A percentile compares a stretch with the other conserved stretches of the same genome.
These are phyloP conservation scores for Hyphopichia wangnamkhiaoensis DNA, from an alignment of 1,139 yeast species.

Conservation along the genomic window DNA sequence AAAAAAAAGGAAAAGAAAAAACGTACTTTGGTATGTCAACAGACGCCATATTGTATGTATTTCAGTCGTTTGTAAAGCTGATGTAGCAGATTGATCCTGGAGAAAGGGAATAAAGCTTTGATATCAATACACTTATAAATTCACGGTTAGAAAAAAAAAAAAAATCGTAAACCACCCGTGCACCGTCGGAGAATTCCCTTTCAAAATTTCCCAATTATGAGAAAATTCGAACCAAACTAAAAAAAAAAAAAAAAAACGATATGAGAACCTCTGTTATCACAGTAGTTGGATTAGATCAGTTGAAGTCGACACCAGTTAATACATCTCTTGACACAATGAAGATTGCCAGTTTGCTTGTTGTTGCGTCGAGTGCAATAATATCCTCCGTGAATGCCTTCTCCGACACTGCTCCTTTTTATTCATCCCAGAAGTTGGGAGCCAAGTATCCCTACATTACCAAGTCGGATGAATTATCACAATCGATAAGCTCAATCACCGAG, in stretches of 20 bases:
- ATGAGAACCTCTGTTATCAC: no score
- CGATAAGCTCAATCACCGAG: slow-evolving; percentile 15
- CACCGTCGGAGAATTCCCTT: slow-evolving; percentile 4
- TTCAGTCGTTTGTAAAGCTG: background rate
- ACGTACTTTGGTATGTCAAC: slow-evolving; percentile 65
- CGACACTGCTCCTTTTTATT: slow-evolving; percentile 33
- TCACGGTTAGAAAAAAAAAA: no score
- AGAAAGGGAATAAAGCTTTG: no score
- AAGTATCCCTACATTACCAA: slow-evolving; percentile 21
- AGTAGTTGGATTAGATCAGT: no score
- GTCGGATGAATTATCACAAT: slow-evolving; percentile 15
- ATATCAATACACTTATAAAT: no score
- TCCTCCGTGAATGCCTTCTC: slow-evolving; percentile 27
- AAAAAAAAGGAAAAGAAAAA: background rate
- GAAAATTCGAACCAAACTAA: no score
- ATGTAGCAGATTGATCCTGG: background rate
- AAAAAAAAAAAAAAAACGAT: background rate
- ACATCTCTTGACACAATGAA: no score
- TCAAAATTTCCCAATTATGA: no score
- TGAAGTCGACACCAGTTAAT: no score
- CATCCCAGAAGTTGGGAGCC: slow-evolving; percentile 16
- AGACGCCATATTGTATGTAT: slow-evolving; percentile 39
- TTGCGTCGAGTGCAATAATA: slow-evolving; percentile 7
- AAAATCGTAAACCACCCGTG: no score
- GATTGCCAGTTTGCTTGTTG: slow-evolving; percentile 6